Evolutionary conservation across 1,139 yeast genomes (phyloP), one percentile per base, ranked within the genome.

Genomic region (Saccharomycopsis crataegensis): DNA sequence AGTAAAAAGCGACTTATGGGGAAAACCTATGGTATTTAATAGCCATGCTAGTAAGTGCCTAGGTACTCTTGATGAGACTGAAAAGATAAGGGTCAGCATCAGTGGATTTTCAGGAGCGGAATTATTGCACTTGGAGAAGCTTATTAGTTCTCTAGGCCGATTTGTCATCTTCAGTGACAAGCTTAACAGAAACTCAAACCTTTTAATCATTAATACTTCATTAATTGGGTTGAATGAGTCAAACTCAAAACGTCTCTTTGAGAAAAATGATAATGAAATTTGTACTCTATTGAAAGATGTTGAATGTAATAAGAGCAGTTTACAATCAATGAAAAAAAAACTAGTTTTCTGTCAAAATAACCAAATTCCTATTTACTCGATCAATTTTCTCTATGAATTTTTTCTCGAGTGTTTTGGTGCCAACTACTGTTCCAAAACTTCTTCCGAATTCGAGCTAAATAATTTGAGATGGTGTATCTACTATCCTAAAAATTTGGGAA

Each of bases 21-120:
- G 88, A 1, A 65, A 67, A 40, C 93, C 90, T 1, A 69, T 65
- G 6, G 66, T 62, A 36, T 28, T 44, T 61, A 65, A n/a, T 49
- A 55, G 6, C 17, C 49, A 45, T 9, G 43, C 9, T 48, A 60
- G 17, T 40, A 41, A 37, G 36, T 41, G 9, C 16, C 8, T 11
- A 8, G 28, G 16, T 4, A 52, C 61, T 41, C 54, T 63, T 37
- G 49, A 47, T 47, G 8, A 2, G 8, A 8, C 9, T n/a, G 50
- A 63, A 16, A 67, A 69, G 9, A 69, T 83, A 58, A 75, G 75
- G 49, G 72, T 90, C 0, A 78, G 87, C 58, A 74, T 87, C 1
- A 79, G 94, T 0, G 98, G 98, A 6, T 91, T 86, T 63, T 76
- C 81, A 11, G 97, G 96, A 0, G 80, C 89, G 16, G 97, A 91